Percentiles rank a stretch among this genome's conserved stretches.
Evolutionary conservation across 2,329 filamentous ascomycete species (phyloP).

Genomic region (Thielaviopsis punctulata): DNA sequence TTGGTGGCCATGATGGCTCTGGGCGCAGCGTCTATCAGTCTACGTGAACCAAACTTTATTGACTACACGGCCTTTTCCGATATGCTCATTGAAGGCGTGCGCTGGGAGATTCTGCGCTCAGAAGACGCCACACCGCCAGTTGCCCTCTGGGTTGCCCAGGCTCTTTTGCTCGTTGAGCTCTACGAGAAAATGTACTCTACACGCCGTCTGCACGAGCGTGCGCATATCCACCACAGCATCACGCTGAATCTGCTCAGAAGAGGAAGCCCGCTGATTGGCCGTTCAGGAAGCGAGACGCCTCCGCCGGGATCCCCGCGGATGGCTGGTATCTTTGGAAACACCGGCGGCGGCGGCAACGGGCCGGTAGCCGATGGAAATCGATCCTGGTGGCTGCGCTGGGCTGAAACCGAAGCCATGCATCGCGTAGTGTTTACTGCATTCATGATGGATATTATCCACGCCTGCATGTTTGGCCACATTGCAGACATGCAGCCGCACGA

Average conservation of each 20-base stretch:
- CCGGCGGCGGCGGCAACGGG: slow-evolving; percentile 23
- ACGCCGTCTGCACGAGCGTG: slow-evolving; percentile 64
- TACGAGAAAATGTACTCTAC: slow-evolving; percentile 90
- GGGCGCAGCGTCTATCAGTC: slow-evolving; percentile 63
- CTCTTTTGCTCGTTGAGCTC: slow-evolving; percentile 64
- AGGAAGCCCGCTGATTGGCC: slow-evolving; percentile 70
- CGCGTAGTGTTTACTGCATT: slow-evolving; percentile 79
- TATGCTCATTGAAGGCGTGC: slow-evolving; percentile 51
- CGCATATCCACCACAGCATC: slow-evolving; percentile 78
- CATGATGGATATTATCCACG: slow-evolving; percentile 75
- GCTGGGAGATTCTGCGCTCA: slow-evolving; percentile 72
- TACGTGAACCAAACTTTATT: slow-evolving; percentile 37
- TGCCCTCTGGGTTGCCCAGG: slow-evolving; percentile 76
- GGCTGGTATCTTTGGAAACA: slow-evolving; percentile 20
- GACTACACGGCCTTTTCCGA: slow-evolving; percentile 33
- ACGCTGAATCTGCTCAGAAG: slow-evolving; percentile 71
- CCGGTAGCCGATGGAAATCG: slow-evolving; percentile 13
- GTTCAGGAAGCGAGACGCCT: slow-evolving; percentile 62
- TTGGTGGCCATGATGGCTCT: slow-evolving; percentile 71
- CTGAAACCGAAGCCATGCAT: slow-evolving; percentile 72
- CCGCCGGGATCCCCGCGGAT: slow-evolving; percentile 28
- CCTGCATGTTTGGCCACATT: slow-evolving; percentile 81
- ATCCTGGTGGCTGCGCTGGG: slow-evolving; percentile 71
- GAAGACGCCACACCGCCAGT: slow-evolving; percentile 70
- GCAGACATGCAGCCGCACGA: slow-evolving; percentile 86